Evolutionary conservation across 768 basidiomycete species (phyloP).

Genomic region (Lanmaoa rubissima): DNA sequence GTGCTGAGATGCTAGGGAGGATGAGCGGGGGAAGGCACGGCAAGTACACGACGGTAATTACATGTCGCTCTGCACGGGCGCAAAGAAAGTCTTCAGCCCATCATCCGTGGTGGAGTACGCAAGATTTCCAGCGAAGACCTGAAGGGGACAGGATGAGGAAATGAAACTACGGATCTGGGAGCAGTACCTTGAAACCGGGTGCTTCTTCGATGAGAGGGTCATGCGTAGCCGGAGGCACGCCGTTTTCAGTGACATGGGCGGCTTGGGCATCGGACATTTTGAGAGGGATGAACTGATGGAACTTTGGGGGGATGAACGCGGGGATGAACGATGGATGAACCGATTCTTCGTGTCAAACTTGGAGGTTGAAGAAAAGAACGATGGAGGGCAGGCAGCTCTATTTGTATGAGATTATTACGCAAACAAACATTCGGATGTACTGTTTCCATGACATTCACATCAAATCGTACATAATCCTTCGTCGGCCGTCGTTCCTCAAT

Average conservation of each 20-base stretch:
- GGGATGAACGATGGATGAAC: constrained; percentile 72
- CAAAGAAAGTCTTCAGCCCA: constrained; percentile 93
- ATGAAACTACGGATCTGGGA: constrained; percentile 17
- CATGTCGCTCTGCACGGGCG: constrained; percentile 84
- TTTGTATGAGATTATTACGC: constrained; percentile 34
- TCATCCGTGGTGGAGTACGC: constrained; percentile 92
- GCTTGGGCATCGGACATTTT: constrained; percentile 90
- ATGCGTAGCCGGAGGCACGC: constrained; percentile 79
- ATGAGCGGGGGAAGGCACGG: constrained; percentile 7
- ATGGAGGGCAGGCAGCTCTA: constrained; percentile 31
- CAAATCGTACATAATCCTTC: neutral
- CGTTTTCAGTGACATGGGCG: constrained; percentile 79
- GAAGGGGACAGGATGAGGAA: constrained; percentile 11
- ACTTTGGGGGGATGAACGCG: constrained; percentile 44
- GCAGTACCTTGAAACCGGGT: constrained; percentile 73
- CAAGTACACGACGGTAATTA: constrained; percentile 43
- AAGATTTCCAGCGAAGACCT: constrained; percentile 97
- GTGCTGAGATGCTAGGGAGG: constrained; percentile 64
- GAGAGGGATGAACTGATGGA: constrained; percentile 54
- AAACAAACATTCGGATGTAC: constrained; percentile 26
- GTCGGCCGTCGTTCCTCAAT: too few relatives aligned
- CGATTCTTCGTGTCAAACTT: constrained; percentile 84
- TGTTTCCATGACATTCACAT: constrained; percentile 43
- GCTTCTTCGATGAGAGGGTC: constrained; percentile 64
- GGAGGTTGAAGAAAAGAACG: constrained; percentile 65